These are phyloP conservation scores for Deinandra increscens DNA, from an alignment of 129 eudicot species.

Conservation along the genomic window DNA sequence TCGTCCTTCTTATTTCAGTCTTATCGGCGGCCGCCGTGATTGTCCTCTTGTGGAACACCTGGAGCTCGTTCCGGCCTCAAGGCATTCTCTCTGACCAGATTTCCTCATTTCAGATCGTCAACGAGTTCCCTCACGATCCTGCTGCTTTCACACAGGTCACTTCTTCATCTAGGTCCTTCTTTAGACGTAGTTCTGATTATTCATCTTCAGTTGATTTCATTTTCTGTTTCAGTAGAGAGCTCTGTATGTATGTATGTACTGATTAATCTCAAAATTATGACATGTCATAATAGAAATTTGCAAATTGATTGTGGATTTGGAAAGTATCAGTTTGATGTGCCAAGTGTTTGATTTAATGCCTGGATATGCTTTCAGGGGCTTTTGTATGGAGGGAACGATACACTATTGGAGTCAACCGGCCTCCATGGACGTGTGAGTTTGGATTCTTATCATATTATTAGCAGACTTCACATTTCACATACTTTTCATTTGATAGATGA, in stretches of 20 bases:
- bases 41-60: constrained; percentile 40
- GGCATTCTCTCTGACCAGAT: constrained; percentile 12
- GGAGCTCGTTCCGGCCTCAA: constrained; percentile 31
- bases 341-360: constrained; percentile 2
- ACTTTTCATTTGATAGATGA: neutral
- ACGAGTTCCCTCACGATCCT: constrained; percentile 87
- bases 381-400: constrained; percentile 73
- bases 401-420: constrained; percentile 89
- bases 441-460: constrained; percentile 13
- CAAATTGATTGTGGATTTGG: neutral
- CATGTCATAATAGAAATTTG: no score
- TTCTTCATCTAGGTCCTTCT: neutral
- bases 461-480: neutral
- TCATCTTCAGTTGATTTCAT: neutral
- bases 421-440: constrained; percentile 72
- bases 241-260: no score
- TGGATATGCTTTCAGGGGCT: constrained; percentile 71
- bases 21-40: constrained; percentile 26
- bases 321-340: neutral
- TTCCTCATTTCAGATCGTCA: constrained; percentile 48
- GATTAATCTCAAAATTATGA: no score
- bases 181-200: neutral
- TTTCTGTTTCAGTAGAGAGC: neutral
- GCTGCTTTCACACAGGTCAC: constrained; percentile 80
- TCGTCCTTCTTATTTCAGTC: constrained; percentile 32